phyloP scores from a whole-genome alignment of 192 early-diverging fungal genomes.

The Coemansia sp. region DNA sequence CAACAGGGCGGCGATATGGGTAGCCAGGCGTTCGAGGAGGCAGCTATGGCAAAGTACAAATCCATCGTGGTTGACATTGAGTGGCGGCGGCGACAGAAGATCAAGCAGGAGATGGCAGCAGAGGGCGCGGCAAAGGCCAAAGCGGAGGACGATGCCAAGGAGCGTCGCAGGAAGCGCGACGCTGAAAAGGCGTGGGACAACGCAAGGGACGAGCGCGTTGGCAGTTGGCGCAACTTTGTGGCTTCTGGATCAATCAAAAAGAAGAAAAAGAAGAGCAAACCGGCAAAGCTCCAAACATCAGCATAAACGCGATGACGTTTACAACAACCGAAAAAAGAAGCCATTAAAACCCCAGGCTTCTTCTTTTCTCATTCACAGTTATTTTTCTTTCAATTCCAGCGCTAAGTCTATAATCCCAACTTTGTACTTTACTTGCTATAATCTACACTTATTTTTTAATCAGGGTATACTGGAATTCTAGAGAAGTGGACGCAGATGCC shows the following conservation, averaged over 20 bases:
- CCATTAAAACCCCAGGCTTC: too few species aligned
- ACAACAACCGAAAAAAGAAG: too few species aligned
- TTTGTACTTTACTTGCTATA: not conserved
- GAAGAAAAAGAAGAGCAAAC: slow-evolving; percentile 15
- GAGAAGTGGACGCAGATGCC: not conserved
- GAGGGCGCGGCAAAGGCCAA: slow-evolving; percentile 27
- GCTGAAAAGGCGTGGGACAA: slow-evolving; percentile 48
- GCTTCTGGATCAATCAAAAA: slow-evolving; percentile 9
- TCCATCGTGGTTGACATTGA: slow-evolving; percentile 47
- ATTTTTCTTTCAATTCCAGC: not conserved
- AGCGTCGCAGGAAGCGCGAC: slow-evolving; percentile 26
- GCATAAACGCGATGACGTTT: too few species aligned
- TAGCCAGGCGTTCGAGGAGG: slow-evolving; percentile 14
- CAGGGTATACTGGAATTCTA: not conserved
- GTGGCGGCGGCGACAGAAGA: slow-evolving; percentile 42
- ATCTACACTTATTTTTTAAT: not conserved
- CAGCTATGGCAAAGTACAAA: slow-evolving; percentile 31
- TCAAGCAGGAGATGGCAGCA: slow-evolving; percentile 43
- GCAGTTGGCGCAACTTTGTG: slow-evolving; percentile 46
- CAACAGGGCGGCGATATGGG: not conserved
- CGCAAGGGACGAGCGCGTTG: slow-evolving; percentile 40
- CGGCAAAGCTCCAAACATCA: not conserved
- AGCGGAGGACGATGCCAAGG: slow-evolving; percentile 24
- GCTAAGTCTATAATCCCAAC: not conserved
- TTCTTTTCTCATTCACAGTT: not conserved